A percentile compares a stretch with the other conserved stretches of the same genome.
These are phyloP conservation scores for Herpetomonas tarakana DNA, from an alignment of 208 protist species.

Conservation along the genomic window DNA sequence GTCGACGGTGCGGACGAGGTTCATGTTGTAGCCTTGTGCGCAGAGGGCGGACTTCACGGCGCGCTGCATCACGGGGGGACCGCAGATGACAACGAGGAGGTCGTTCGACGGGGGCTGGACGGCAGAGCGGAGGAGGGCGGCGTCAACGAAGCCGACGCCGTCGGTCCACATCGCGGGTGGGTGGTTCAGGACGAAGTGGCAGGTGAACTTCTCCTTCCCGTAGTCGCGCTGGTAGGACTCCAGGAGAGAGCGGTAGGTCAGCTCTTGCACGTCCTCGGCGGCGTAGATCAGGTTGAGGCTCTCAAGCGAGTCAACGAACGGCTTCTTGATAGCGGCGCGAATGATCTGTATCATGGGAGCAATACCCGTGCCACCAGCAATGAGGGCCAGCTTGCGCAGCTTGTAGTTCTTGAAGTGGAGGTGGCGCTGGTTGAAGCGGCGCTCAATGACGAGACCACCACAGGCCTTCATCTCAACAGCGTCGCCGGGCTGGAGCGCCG, in stretches of 20 bases:
- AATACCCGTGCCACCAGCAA: constrained; percentile 86
- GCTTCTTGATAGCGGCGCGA: constrained; percentile 69
- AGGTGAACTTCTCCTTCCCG: constrained; percentile 52
- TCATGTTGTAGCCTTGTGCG: constrained; percentile 47
- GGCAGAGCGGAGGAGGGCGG: constrained; percentile 33
- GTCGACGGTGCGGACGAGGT: constrained; percentile 41
- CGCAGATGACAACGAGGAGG: constrained; percentile 72
- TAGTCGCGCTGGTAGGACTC: constrained; percentile 41
- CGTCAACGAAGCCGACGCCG: constrained; percentile 61
- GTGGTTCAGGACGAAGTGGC: constrained; percentile 61
- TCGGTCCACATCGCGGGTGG: constrained; percentile 62
- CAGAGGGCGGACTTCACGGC: constrained; percentile 32
- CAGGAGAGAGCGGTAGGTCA: constrained; percentile 56
- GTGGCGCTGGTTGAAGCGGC: constrained; percentile 37
- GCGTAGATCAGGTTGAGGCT: constrained; percentile 70
- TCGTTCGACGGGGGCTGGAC: constrained; percentile 59
- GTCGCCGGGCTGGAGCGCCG: constrained; percentile 59
- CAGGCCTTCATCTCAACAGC: constrained; percentile 77
- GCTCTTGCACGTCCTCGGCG: constrained; percentile 51
- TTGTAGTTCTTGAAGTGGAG: constrained; percentile 63
- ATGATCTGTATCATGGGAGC: constrained; percentile 93
- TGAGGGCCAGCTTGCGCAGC: constrained; percentile 51
- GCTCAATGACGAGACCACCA: constrained; percentile 48
- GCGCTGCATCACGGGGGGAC: constrained; percentile 70
- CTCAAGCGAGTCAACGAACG: constrained; percentile 45